Conservation (phyloP, 805 yeast species). For the Soucietia sequanensis region DNA sequence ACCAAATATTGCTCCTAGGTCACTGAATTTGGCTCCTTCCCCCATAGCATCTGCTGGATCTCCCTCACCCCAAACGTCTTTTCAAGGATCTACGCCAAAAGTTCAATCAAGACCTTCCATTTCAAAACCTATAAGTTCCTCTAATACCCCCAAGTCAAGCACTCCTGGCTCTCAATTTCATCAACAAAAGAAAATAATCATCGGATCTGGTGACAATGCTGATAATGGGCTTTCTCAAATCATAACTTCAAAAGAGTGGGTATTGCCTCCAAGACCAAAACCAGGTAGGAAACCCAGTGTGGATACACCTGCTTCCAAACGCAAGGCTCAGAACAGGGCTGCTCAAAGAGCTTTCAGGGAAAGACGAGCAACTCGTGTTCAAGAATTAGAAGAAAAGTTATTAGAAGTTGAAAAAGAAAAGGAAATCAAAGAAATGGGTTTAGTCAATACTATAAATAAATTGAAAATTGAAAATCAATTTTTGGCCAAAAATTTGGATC, state of each 20-base stretch:
- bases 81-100: slow-evolving; percentile 9
- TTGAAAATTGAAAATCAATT: slow-evolving; percentile 45
- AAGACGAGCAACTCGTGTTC: slow-evolving; percentile 77
- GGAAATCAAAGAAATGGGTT: slow-evolving; percentile 56
- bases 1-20: slow-evolving; percentile 19
- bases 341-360: slow-evolving; percentile 92
- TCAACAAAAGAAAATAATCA: too few species aligned
- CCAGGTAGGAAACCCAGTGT: slow-evolving; percentile 63
- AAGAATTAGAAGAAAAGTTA: slow-evolving; percentile 70
- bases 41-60: slow-evolving; percentile 14
- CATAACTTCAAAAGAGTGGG: slow-evolving; percentile 59
- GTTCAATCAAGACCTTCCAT: slow-evolving; percentile 1
- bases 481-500: slow-evolving; percentile 43
- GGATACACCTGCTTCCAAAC: slow-evolving; percentile 79
- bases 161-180: not conserved
- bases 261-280: slow-evolving; percentile 59
- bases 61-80: slow-evolving; percentile 8
- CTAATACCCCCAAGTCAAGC: slow-evolving; percentile 1
- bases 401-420: slow-evolving; percentile 66
- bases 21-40: slow-evolving; percentile 13
- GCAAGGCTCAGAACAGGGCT: slow-evolving; percentile 92
- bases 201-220: too few species aligned
- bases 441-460: slow-evolving; percentile 50
- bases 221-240: slow-evolving; percentile 42
- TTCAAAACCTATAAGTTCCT: not conserved